Evolutionary conservation across 73 alveolate genomes (phyloP), one percentile per base, ranked within the genome.

Genomic region (Tetrahymena thermophila): DNA sequence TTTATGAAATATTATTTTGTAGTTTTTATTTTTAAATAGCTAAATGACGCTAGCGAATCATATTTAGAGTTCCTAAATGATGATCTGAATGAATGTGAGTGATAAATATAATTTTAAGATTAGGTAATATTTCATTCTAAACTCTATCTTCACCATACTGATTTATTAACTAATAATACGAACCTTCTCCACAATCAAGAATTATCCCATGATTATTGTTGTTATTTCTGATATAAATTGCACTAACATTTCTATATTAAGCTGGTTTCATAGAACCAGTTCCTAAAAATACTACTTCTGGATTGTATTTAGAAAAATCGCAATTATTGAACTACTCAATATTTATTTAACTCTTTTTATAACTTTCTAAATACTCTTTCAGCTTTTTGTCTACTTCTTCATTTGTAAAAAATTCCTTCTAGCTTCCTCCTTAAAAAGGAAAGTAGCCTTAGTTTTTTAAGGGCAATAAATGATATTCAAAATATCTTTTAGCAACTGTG

Each of bases 31-130:
- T 71, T 71, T 71, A 71, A 25, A 71, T 28, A 31, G 89, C 89
- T 31, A 71, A 71, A 31, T 71, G 89, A 8, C 37, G 89, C 35
- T 71, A 71, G 17, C 89, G 35, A 34, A 99, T 95, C 40, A 99
- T 84, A 97, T 98, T 98, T 43, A 98, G 58, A 43, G 98, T 94
- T 42, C 99, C 99, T n/a, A 99, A 96, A 95, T 98, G 98, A 96
- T 99, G 99, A 85, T 99, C 99, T 34, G 99, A 99, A 96, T 99
- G 99, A 44, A 98, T 96, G 94, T 99, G 99, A 55, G 99, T 97
- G 34, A 99, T 96, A 28, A 98, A 98, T 35, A 98, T 96, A 84
- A 97, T 96, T 35, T 97, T 97, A 8, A 98, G 96, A 83, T 98
- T 97, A 56, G 44, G 28, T 35, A 99, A 96, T 34, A 96, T 96